These are phyloP conservation scores for Hypholoma fasciculare DNA, from an alignment of 768 basidiomycete species.

Conservation along the genomic window DNA sequence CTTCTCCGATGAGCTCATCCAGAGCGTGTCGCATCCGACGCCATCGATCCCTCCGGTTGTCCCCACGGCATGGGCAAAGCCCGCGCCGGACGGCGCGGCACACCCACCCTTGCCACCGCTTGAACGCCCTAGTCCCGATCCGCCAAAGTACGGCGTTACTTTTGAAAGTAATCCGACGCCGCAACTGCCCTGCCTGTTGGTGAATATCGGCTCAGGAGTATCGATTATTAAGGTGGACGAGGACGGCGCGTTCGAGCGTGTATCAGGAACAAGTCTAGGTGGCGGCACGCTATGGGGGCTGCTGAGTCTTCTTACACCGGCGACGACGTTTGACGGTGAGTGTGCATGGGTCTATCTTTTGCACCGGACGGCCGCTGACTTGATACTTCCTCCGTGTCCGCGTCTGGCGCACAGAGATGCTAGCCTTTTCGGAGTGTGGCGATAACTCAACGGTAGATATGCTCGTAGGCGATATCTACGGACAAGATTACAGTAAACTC, in stretches of 20 bases:
- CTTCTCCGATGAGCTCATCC: conserved; percentile 97
- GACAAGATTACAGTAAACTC: conserved; percentile 93
- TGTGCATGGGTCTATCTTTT: conserved; percentile 15
- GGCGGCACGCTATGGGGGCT: conserved; percentile 98
- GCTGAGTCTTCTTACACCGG: conserved; percentile 91
- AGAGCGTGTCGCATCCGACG: conserved; percentile 45
- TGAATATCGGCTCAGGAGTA: conserved; percentile 98
- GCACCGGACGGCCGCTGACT: background rate
- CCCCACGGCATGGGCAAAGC: conserved; percentile 18
- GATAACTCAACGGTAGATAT: conserved; percentile 96
- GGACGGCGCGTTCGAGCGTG: conserved; percentile 93
- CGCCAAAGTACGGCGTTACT: conserved; percentile 85
- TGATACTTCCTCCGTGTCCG: conserved; percentile 1
- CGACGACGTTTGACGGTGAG: conserved; percentile 93
- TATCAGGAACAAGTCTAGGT: conserved; percentile 95
- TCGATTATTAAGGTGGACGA: conserved; percentile 97
- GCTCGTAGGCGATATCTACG: conserved; percentile 99
- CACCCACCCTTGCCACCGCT: conserved; percentile 28
- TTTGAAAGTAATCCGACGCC: conserved; percentile 85
- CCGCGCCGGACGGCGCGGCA: conserved; percentile 9
- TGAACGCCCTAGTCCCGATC: conserved; percentile 87
- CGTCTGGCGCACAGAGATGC: conserved; percentile 74
- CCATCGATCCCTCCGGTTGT: conserved; percentile 14
- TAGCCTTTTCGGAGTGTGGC: conserved; percentile 89
- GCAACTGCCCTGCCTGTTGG: conserved; percentile 92